Evolutionary conservation across 257 asterid genomes (phyloP), one percentile per base, ranked within the genome.

Genomic region (Capsicum rhomboideum): DNA sequence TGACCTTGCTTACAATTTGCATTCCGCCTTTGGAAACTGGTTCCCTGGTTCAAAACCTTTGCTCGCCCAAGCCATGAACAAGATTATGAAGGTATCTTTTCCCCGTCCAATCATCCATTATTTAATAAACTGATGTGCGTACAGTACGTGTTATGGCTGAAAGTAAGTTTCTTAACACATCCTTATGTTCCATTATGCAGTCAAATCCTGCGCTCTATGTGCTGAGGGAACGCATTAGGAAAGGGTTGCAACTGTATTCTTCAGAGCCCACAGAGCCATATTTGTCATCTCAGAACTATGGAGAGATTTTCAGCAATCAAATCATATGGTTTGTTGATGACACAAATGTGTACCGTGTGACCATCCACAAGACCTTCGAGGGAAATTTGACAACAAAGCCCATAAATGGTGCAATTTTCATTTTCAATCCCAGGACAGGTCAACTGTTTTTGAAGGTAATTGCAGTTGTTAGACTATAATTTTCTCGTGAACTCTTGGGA

Each of bases 191-290:
- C 6, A 26, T 83, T 18, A 75, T 84, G 91, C 96, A 97, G 99
- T 97, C 99, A 28, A 97, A 97, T 87, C 99, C 99, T 37, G 99
- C 99, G 0, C 85, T 97, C 18, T 97, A 97, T 89, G 99, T 97
- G 74, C 87, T 97, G 49, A 90, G 99, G 88, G 99, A 97, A 84
- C 97, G 98, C 1, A 97, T 97, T 74, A 91, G 99, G 78, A 97
- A 97, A 82, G 99, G 99, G 86, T 89, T 97, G 87, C 99, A 97
- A 85, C 85, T 97, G 88, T 97, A 97, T 90, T 95, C 99, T 85
- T 97, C 99, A 54, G 99, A 95, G 87, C 99, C 98, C 28, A 97
- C 99, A 54, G 99, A 95, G 91, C 99, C 99, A 34, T 97, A 97
- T 82, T 87, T 97, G 71, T 97, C 99, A 72, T 97, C 99, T 78